Evolutionary conservation across 192 early-diverging fungal genomes (phyloP).

Genomic region (Coemansia sp.): DNA sequence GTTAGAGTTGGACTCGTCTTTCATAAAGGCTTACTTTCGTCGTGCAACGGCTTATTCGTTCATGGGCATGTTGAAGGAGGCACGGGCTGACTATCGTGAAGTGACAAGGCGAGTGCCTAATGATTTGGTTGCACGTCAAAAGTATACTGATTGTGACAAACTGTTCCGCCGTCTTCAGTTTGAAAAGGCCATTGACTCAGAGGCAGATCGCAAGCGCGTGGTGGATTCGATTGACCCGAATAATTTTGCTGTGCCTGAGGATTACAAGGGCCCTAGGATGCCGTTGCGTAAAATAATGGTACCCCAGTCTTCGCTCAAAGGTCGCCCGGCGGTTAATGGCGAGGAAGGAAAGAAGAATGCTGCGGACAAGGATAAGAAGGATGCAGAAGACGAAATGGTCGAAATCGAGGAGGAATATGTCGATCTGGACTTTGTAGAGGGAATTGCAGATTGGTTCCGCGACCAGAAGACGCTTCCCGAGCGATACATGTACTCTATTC

Average conservation of each 20-base stretch:
- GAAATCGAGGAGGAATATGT: constrained; percentile 67
- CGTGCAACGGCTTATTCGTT: constrained; percentile 87
- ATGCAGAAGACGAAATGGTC: constrained; percentile 15
- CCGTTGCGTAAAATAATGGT: constrained; percentile 33
- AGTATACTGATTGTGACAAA: constrained; percentile 88
- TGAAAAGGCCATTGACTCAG: constrained; percentile 84
- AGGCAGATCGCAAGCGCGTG: constrained; percentile 41
- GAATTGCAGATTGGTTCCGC: constrained; percentile 75
- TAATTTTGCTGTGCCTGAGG: constrained; percentile 60
- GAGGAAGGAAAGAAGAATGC: constrained; percentile 1
- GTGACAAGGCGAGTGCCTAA: constrained; percentile 75
- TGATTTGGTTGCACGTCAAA: constrained; percentile 75
- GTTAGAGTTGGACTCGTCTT: constrained; percentile 75
- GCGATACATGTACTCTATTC: constrained; percentile 84
- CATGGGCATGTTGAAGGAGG: constrained; percentile 82
- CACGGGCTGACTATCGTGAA: constrained; percentile 69
- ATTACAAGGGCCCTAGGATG: constrained; percentile 85
- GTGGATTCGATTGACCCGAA: constrained; percentile 54
- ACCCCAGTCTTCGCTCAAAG: constrained; percentile 2
- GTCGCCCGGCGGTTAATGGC: neutral
- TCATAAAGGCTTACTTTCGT: constrained; percentile 93
- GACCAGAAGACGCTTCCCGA: constrained; percentile 88
- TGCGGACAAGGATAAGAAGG: constrained; percentile 1
- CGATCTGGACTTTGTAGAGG: constrained; percentile 75
- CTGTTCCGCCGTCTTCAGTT: constrained; percentile 83